Evolutionary conservation across 176 grass and related monocot species (phyloP), one percentile per base, ranked within the genome.

Genomic region (Avena sativa): DNA sequence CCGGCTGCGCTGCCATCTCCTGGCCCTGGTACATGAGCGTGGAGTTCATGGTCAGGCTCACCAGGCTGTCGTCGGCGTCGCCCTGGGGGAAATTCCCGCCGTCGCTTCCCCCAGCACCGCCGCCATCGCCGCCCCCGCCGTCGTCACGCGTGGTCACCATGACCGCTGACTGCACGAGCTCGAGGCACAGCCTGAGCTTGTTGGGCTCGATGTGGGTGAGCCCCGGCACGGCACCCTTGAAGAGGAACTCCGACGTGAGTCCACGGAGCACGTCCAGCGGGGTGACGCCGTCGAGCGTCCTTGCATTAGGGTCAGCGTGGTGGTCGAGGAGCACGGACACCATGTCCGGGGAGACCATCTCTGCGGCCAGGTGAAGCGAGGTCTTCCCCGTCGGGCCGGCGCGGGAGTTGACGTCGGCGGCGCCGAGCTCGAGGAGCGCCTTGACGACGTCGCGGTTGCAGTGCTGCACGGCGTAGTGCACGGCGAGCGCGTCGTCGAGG

Each of bases 191-290:
- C 77, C 97, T 85, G 72, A 99, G 93, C 83, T 99, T 99, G 83
- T 99, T 99, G 19, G 94, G 97, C 82, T 98, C 97, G 69, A 98
- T 93, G 89, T 98, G 97, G 13, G 94, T 91, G 15, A 96, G 85
- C 1, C 97, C 94, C 11, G 94, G 97, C 6, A 99, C 94, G 2
- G 97, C 94, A 55, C 97, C 97, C 85, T 99, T 99, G 90, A 99
- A 99, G 65, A 99, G 97, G 89, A 99, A 99, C 84, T 99, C 97
- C 15, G 97, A 99, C 82, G 97, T 99, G 76, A 99, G 94, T 71
- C 89, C 68, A 69, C 97, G 89, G 62, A 99, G 93, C 55, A 96
- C 92, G 89, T 99, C 97, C 6, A 99, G 86, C 25, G 97, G 97
- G 0, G 97, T 94, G 19, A 94, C 83, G 26, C 97, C 90, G 43